Base-by-base conservation (phyloP, 2,329 filamentous ascomycete genomes). In the Penicillium brevicompactum region DNA sequence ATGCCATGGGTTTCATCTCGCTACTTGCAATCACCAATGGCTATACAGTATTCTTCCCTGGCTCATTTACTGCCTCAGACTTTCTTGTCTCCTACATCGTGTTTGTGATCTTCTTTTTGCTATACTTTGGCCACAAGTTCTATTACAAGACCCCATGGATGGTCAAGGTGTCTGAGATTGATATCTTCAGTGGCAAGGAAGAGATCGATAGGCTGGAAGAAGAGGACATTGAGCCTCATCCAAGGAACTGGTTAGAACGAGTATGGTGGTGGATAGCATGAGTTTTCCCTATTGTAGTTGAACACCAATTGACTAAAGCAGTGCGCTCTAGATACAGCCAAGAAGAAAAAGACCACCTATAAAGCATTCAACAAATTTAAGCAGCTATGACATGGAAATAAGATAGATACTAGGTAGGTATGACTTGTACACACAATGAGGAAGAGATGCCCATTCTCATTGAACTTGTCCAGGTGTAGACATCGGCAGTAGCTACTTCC, bases 1-100 rank as follows among this genome's bases (percentile, higher is more conserved):
- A 82, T 38, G 78, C 76, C 1, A 70, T 85, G 0, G 51, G 75
- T 5, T 62, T 84, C 21, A 77, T 82, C 14, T 69, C 71, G 16
- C 60, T 80, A 5, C 73, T 84, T 42, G 78, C 84, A 48, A 59
- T 85, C 22, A 84, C 85, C 51, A 80, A 85, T 43, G 82, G 84
- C 14, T 85, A 84, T 53, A 78, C 84, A 55, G 73, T 78, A 21
- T 84, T 86, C 59, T 73, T 77, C 55, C 81, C 82, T 6, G 65
- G 63, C 0, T 52, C 70, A 1, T 84, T 78, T 60, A 76, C 69
- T 38, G 72, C 75, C 0, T 72, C 78, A 9, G 74, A 75, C 42
- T 84, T 84, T 67, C 61, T 85, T 49, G 81, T 82, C 2, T 75
- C 74, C 14, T 85, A 85, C 68, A 82, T 84, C 63, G 80, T 76